Percentiles rank a stretch among this genome's conserved stretches.
These are phyloP conservation scores for Lumnitzera racemosa DNA, from an alignment of 345 rosid species.

Conservation along the genomic window DNA sequence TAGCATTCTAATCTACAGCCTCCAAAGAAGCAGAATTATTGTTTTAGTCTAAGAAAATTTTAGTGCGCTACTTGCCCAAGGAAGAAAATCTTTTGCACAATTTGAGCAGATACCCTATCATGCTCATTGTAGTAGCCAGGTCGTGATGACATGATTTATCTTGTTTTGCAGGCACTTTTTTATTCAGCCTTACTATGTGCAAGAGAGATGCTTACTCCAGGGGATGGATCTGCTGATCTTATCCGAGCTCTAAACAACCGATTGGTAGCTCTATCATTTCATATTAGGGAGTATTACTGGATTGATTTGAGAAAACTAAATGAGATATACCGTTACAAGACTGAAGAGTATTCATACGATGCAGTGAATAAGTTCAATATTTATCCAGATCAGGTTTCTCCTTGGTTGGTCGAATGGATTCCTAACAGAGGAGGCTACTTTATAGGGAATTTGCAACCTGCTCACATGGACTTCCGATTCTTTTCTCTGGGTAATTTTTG, in stretches of 20 bases:
- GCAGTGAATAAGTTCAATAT: constrained; percentile 95
- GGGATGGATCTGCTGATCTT: constrained; percentile 85
- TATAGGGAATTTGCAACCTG: constrained; percentile 86
- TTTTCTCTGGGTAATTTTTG: constrained; percentile 84
- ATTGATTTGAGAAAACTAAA: constrained; percentile 60
- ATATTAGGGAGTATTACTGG: constrained; percentile 95
- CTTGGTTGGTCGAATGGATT: constrained; percentile 92
- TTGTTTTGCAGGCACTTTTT: constrained; percentile 57
- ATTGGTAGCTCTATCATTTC: constrained; percentile 80
- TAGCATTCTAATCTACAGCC: too few species aligned
- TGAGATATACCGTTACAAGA: constrained; percentile 66
- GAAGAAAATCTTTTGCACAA: too few species aligned
- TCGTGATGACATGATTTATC: neutral
- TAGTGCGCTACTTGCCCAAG: too few species aligned
- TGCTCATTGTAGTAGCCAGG: too few species aligned
- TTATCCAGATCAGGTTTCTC: constrained; percentile 85
- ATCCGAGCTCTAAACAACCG: constrained; percentile 77
- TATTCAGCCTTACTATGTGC: constrained; percentile 80
- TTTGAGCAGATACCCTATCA: too few species aligned
- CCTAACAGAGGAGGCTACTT: constrained; percentile 68
- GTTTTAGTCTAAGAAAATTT: too few species aligned
- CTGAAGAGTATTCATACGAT: constrained; percentile 90
- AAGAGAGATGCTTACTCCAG: constrained; percentile 84
- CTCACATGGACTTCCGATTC: constrained; percentile 94
- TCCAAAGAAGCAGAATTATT: too few species aligned